Conservation (phyloP, 2,329 filamentous ascomycete genomes). For the Pseudogymnoascus sp. region DNA sequence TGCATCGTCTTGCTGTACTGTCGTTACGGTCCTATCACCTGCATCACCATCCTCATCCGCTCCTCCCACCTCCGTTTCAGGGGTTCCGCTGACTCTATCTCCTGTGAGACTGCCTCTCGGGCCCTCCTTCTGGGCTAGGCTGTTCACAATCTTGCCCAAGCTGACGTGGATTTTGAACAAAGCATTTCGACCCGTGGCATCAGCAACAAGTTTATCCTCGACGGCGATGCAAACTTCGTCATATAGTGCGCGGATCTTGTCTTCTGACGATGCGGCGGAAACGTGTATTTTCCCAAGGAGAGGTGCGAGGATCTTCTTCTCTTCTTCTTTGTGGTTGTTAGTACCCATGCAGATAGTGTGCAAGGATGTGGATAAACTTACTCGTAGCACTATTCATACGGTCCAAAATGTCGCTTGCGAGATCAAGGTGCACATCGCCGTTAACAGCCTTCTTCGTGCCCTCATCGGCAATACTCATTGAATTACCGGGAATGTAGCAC, state of each 20-base stretch:
- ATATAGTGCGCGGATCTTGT: constrained; percentile 50
- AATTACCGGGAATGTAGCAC: constrained; percentile 45
- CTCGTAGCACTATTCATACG: constrained; percentile 59
- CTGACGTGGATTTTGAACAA: constrained; percentile 61
- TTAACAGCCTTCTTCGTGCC: constrained; percentile 57
- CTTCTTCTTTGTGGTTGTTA: constrained; percentile 55
- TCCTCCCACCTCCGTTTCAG: constrained; percentile 29
- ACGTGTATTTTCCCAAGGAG: constrained; percentile 79
- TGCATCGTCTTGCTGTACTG: constrained; percentile 30
- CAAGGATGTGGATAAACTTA: constrained; percentile 36
- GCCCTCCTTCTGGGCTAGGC: constrained; percentile 20
- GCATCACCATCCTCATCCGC: constrained; percentile 30
- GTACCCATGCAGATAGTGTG: constrained; percentile 11
- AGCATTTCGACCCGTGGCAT: constrained; percentile 54
- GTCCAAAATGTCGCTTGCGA: constrained; percentile 71
- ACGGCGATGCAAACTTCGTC: constrained; percentile 53
- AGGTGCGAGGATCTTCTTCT: constrained; percentile 71
- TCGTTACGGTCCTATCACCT: constrained; percentile 39
- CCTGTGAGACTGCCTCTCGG: constrained; percentile 28
- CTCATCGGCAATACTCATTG: constrained; percentile 40
- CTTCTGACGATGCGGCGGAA: constrained; percentile 53
- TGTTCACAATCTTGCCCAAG: constrained; percentile 59
- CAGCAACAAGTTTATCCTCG: constrained; percentile 51
- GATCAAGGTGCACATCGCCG: constrained; percentile 70
- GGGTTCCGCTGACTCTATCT: constrained; percentile 22